These are phyloP conservation scores for Chamaecrista fasciculata DNA, from an alignment of 306 rosid genomes.

Conservation along the genomic window DNA sequence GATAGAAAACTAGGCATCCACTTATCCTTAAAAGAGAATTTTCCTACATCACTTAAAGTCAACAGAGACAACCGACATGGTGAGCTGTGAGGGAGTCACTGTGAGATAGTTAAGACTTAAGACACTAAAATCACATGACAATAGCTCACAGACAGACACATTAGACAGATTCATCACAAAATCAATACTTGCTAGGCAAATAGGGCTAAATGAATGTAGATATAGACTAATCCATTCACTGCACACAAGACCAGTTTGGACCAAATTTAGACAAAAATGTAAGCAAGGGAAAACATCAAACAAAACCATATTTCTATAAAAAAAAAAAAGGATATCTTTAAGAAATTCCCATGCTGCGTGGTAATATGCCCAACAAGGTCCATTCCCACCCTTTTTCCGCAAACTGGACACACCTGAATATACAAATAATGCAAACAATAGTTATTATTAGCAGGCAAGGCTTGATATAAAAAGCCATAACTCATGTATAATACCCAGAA, in stretches of 20 bases:
- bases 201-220: not conserved
- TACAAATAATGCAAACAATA: not conserved
- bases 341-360: slow-evolving; percentile 51
- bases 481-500: not conserved
- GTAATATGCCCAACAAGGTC: slow-evolving; percentile 57
- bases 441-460: not conserved
- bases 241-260: not conserved
- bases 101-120: not conserved
- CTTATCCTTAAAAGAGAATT: not conserved
- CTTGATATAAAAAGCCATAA: not conserved
- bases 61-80: not conserved
- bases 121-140: not conserved
- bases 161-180: not conserved
- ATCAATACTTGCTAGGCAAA: not conserved
- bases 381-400: slow-evolving; percentile 45
- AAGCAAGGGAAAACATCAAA: not conserved
- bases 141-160: not conserved
- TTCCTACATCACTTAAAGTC: not conserved
- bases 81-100: not conserved
- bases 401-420: slow-evolving; percentile 64
- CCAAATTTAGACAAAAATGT: not conserved
- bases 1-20: not conserved
- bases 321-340: slow-evolving; percentile 59
- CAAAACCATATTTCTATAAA: slow-evolving; percentile 10
- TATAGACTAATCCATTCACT: not conserved